These are phyloP conservation scores for Leishmania tropica DNA, from an alignment of 208 protist species.

Conservation along the genomic window DNA sequence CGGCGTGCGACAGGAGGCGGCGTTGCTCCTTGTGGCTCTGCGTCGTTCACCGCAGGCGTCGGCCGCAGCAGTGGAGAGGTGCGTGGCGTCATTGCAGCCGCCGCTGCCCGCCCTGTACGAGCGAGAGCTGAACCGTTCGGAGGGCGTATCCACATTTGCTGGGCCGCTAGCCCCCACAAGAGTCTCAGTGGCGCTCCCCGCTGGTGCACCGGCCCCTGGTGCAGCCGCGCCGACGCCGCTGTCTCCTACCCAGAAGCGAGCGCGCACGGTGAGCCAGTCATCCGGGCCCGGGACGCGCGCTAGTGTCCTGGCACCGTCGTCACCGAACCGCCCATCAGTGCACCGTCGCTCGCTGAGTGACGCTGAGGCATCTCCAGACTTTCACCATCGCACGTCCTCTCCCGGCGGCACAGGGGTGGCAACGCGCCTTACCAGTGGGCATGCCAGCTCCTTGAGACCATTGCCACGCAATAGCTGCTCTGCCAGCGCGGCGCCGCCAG, in stretches of 20 bases:
- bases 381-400: not conserved
- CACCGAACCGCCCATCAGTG: conserved; percentile 9
- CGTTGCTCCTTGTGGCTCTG: conserved; percentile 55
- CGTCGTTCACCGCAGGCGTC: conserved; percentile 11
- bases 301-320: conserved; percentile 1
- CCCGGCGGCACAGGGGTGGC: not conserved
- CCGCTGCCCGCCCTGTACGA: conserved; percentile 36
- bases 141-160: not conserved
- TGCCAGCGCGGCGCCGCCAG: conserved; percentile 9
- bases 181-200: not conserved
- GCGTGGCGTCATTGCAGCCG: conserved; percentile 29
- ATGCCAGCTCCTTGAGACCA: conserved; percentile 15
- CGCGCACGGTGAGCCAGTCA: conserved; percentile 29
- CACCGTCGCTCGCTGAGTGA: conserved; percentile 28
- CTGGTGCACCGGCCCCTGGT: not conserved
- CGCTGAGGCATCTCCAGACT: conserved; percentile 1
- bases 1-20: conserved; percentile 42
- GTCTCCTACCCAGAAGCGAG: conserved; percentile 19
- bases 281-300: conserved; percentile 13
- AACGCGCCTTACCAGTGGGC: conserved; percentile 4
- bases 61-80: conserved; percentile 17
- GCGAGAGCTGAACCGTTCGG: conserved; percentile 29
- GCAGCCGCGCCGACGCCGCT: conserved; percentile 2
- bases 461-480: conserved; percentile 22
- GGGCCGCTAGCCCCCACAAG: conserved; percentile 11